Evolutionary conservation across 2,329 filamentous ascomycete species (phyloP).

Genomic region (Aspergillus aculeatinus): DNA sequence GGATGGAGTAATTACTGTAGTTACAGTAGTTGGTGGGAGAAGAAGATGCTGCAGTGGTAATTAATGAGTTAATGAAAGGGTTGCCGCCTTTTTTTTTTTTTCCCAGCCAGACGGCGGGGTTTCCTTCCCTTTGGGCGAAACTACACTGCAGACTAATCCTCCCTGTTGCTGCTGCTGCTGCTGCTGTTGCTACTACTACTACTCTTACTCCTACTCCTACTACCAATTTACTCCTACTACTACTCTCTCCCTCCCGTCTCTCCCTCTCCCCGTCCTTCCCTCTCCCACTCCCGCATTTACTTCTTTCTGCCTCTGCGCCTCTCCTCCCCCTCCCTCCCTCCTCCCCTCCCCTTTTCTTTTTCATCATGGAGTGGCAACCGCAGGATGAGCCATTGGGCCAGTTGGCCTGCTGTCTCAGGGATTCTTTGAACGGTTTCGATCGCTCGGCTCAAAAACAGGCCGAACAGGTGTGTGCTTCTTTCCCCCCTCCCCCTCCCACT

Average conservation of each 20-base stretch:
- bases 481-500: neutral
- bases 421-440: constrained; percentile 85
- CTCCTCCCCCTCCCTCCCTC: neutral
- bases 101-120: constrained; percentile 23
- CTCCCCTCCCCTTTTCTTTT: constrained; percentile 8
- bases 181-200: neutral
- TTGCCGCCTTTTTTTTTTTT: constrained; percentile 13
- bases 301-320: constrained; percentile 8
- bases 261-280: constrained; percentile 11
- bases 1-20: too few species aligned
- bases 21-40: neutral
- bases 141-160: neutral
- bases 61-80: constrained; percentile 11
- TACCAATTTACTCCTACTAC: neutral
- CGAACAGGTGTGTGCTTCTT: constrained; percentile 66
- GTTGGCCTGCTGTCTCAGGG: constrained; percentile 82
- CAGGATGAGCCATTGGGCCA: constrained; percentile 82
- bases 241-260: constrained; percentile 8
- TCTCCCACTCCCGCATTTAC: constrained; percentile 12
- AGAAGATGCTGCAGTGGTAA: neutral
- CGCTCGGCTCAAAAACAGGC: constrained; percentile 81
- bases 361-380: constrained; percentile 85
- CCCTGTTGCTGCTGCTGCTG: neutral
- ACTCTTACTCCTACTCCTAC: neutral
- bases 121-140: constrained; percentile 7